Percentiles rank a stretch among this genome's conserved stretches.
phyloP scores from a whole-genome alignment of 2,329 filamentous ascomycete genomes.

The Trichoderma sp. region DNA sequence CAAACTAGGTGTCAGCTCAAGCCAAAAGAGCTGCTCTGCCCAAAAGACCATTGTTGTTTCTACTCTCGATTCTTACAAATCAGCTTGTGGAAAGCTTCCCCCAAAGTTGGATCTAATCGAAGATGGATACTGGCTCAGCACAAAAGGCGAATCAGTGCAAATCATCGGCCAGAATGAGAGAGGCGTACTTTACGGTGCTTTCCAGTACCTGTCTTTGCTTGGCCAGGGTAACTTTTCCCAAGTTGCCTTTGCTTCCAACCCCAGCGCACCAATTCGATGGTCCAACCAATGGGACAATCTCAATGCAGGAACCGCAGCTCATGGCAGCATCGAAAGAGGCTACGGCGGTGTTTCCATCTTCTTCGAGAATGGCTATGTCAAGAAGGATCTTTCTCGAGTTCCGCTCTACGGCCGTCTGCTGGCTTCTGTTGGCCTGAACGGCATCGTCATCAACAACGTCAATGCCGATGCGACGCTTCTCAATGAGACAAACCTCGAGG shows the following conservation, averaged over 20 bases:
- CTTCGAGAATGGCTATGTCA: slow-evolving; percentile 57
- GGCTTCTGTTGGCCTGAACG: slow-evolving; percentile 67
- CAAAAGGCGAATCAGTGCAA: slow-evolving; percentile 45
- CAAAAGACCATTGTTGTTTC: slow-evolving; percentile 28
- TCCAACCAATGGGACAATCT: slow-evolving; percentile 75
- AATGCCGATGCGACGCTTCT: slow-evolving; percentile 65
- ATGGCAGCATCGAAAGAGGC: slow-evolving; percentile 65
- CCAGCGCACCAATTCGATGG: slow-evolving; percentile 65
- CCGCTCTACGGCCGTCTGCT: slow-evolving; percentile 65
- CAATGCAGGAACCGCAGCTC: slow-evolving; percentile 25
- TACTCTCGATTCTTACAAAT: slow-evolving; percentile 34
- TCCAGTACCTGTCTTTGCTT: slow-evolving; percentile 49
- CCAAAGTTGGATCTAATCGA: slow-evolving; percentile 46
- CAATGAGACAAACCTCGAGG: slow-evolving; percentile 58
- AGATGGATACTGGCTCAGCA: slow-evolving; percentile 64
- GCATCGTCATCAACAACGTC: slow-evolving; percentile 69
- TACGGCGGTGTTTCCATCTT: slow-evolving; percentile 70
- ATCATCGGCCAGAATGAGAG: slow-evolving; percentile 23
- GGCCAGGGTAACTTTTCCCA: slow-evolving; percentile 58
- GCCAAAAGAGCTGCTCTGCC: background rate
- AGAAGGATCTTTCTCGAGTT: slow-evolving; percentile 61
- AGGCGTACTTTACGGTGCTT: slow-evolving; percentile 18
- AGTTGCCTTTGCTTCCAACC: slow-evolving; percentile 54
- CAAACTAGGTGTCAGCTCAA: slow-evolving; percentile 34
- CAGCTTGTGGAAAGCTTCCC: slow-evolving; percentile 39